Evolutionary conservation across 176 grass and related monocot genomes (phyloP), one percentile per base, ranked within the genome.

Genomic region (Ananas comosus): DNA sequence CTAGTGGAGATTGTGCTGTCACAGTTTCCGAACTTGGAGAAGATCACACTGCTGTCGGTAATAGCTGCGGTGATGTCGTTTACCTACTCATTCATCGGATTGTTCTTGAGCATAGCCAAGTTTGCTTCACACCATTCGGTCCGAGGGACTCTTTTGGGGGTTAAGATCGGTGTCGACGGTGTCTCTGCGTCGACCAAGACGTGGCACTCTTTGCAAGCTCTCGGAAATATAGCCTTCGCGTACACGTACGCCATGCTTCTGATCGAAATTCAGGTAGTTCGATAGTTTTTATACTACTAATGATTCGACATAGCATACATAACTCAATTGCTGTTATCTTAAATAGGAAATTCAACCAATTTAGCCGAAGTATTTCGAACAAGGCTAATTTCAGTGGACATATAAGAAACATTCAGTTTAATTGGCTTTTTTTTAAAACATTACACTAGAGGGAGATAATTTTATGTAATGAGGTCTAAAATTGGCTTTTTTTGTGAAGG

Each of bases 201-300:
- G 1, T 96, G 92, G 92, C 82, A 87, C 59, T 76, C 89, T 3
- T 76, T 92, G 2, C 92, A 96, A 73, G 92, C 92, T 0, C 92
- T 96, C 53, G 88, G 92, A 65, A 96, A 96, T 75, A 90, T 96
- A 53, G 86, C 92, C 7, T 92, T 96, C 64, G 92, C 92, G 0
- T 96, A 96, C 89, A 96, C 92, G 48, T 96, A 89, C 65, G 63
- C 92, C 42, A 96, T 92, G 92, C 92, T 96, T 65, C 81, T 96
- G 52, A 83, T 96, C n/a, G 92, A 96, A 74, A 89, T 96, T 64
- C 92, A 96, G 85, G 91, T 76, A 68, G 21, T 0, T 13, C 12
- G 33, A 42, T 42, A 42, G 33, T 42, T 42, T 42, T 42, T 42
- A 7, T 42, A 42, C 33, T 42, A 42, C 33, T 42, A 42, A 42